Percentiles rank a stretch among this genome's conserved stretches.
Conservation (phyloP, 2,329 filamentous ascomycete genomes). For the Xylaria sp. region DNA sequence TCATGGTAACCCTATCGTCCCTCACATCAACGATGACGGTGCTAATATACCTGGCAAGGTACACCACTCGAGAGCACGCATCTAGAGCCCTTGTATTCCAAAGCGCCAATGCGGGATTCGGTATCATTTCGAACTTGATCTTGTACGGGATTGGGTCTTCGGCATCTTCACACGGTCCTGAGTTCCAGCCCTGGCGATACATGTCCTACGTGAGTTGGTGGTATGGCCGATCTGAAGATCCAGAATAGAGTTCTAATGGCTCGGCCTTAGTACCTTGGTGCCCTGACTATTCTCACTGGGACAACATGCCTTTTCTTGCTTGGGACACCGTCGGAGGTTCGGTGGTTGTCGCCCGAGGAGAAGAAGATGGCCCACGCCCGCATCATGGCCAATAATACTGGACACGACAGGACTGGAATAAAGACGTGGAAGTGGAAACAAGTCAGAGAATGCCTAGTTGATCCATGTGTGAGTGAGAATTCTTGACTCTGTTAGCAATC, state of each 20-base stretch:
- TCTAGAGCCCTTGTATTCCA: constrained; percentile 53
- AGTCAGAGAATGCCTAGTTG: constrained; percentile 50
- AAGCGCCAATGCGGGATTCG: constrained; percentile 54
- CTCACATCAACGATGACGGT: not conserved
- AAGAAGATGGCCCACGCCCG: constrained; percentile 53
- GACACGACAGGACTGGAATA: constrained; percentile 52
- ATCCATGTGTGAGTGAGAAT: constrained; percentile 47
- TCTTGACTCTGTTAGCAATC: not conserved
- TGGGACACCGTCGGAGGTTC: constrained; percentile 54
- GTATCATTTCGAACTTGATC: constrained; percentile 51
- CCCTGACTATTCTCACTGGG: constrained; percentile 51
- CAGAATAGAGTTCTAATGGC: constrained; percentile 3
- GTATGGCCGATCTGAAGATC: constrained; percentile 13
- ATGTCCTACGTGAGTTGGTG: constrained; percentile 51
- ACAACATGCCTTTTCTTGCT: constrained; percentile 51
- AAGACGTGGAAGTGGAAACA: constrained; percentile 55
- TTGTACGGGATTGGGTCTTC: constrained; percentile 53
- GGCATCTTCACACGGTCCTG: constrained; percentile 43
- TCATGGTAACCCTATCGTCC: constrained; percentile 34
- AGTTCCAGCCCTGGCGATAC: constrained; percentile 53
- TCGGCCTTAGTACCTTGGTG: constrained; percentile 49
- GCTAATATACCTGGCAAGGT: constrained; percentile 46
- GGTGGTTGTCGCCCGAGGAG: constrained; percentile 52
- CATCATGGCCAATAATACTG: constrained; percentile 53
- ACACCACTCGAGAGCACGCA: constrained; percentile 53